Evolutionary conservation across 768 basidiomycete species (phyloP), one percentile per base, ranked within the genome.

Genomic region (Clitopilus passeckerianus): DNA sequence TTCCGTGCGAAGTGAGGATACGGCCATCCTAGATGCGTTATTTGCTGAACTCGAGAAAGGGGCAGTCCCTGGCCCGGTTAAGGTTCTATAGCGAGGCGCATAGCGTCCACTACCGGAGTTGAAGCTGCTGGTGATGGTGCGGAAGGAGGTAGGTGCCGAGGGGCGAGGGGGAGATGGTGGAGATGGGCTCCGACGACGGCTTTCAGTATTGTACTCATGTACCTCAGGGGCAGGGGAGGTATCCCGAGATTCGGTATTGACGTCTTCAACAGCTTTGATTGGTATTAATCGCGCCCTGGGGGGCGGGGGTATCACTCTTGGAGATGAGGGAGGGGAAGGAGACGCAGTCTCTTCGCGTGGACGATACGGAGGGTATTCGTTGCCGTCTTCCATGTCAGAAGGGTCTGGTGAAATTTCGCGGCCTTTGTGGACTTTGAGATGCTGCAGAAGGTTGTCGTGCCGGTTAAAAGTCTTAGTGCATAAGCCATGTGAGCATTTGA

Each of bases 371-470:
- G 46, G 16, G 24, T 33, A 22, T n/a, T 61, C 61, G 5, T 54
- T 37, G 10, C 46, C 24, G 22, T 62, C 66, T n/a, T 65, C 64
- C 35, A 60, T 43, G 23, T 52, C 30, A 8, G 58, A 59, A 12
- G 63, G 63, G 16, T 61, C 58, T 14, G 64, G 58, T 2, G 46
- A 50, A 5, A 50, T 2, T 61, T 57, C 27, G 65, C 57, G 66
- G 37, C 77, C 74, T 60, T 81, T 79, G 72, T 91, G 89, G 16
- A 90, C 86, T 65, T 86, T 85, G 69, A 87, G 73, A 65, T 92
- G 90, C 71, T 92, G 90, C 53, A 88, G 78, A 34, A 92, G 81
- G 70, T 92, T 92, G 67, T 92, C 90, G 63, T 87, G 87, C 61
- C 90, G 80, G 60, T 89, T 90, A 69, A 92, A 93, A 64, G 77